These are phyloP conservation scores for Phylloporus sp. DNA, from an alignment of 768 basidiomycete genomes.

Conservation along the genomic window DNA sequence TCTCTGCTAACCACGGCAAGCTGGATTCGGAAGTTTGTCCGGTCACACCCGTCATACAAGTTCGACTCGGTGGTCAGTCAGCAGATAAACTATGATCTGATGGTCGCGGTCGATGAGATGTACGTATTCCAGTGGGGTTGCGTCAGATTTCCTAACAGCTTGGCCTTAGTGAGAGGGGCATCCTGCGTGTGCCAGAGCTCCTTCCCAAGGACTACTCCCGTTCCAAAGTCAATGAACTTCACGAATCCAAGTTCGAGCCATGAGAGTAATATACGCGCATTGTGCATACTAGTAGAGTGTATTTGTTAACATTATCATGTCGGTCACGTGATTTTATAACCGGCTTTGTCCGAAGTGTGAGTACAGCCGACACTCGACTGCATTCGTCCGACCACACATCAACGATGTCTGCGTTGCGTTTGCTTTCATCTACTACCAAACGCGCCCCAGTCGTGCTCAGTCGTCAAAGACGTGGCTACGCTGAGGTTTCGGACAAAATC, in stretches of 20 bases:
- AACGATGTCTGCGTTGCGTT: conserved; percentile 73
- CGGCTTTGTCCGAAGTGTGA: conserved; percentile 27
- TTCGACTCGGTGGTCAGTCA: conserved; percentile 88
- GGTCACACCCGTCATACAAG: conserved; percentile 86
- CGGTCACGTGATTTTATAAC: conserved; percentile 23
- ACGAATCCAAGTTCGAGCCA: conserved; percentile 27
- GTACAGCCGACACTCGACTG: background rate
- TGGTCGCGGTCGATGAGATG: conserved; percentile 89
- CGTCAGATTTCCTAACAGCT: background rate
- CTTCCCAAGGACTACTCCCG: conserved; percentile 59
- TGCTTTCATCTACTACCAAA: conserved; percentile 61
- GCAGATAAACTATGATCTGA: conserved; percentile 91
- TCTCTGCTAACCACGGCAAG: conserved; percentile 80
- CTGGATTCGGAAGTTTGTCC: conserved; percentile 93
- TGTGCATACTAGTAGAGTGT: too few relatives aligned
- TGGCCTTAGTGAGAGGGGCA: conserved; percentile 61
- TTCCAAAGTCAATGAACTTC: conserved; percentile 20
- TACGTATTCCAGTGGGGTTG: conserved; percentile 52
- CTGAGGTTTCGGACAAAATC: conserved; percentile 87
- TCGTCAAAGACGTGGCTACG: conserved; percentile 78
- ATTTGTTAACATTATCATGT: background rate
- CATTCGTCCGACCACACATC: conserved; percentile 2
- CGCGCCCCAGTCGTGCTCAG: conserved; percentile 50
- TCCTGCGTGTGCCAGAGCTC: conserved; percentile 54
- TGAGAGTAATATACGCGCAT: conserved; percentile 1